A percentile compares a stretch with the other conserved stretches of the same genome.
Evolutionary conservation across 1,284 basidiomycete species (phyloP).

Genomic region (Melanopsichium pennsylvanicum): DNA sequence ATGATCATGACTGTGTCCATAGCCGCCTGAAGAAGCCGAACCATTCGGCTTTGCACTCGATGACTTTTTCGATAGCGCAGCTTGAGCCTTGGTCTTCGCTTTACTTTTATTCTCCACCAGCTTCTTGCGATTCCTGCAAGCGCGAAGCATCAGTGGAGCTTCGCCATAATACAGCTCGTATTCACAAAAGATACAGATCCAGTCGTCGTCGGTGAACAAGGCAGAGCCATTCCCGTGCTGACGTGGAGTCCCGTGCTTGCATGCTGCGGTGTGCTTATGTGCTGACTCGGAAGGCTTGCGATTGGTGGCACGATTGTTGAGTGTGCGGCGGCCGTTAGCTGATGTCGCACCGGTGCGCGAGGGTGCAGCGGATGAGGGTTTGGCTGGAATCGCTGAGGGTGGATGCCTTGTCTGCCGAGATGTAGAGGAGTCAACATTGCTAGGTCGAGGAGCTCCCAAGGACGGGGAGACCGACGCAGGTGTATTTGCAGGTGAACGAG

Average conservation of each 20-base stretch:
- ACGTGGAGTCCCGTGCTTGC: slow-evolving; percentile 15
- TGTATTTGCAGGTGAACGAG: not conserved
- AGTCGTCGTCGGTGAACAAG: slow-evolving; percentile 48
- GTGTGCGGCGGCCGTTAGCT: slow-evolving; percentile 6
- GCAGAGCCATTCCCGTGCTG: slow-evolving; percentile 23
- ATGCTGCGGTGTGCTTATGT: slow-evolving; percentile 23
- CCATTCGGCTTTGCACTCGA: not conserved
- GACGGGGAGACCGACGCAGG: not conserved
- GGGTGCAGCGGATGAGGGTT: not conserved
- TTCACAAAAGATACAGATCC: slow-evolving; percentile 67
- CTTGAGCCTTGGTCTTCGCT: slow-evolving; percentile 54
- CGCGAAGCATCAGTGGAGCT: slow-evolving; percentile 50
- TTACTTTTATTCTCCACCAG: slow-evolving; percentile 58
- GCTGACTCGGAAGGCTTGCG: slow-evolving; percentile 61
- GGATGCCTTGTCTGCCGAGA: not conserved
- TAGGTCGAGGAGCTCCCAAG: not conserved
- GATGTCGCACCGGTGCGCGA: slow-evolving; percentile 2
- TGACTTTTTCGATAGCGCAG: slow-evolving; percentile 22
- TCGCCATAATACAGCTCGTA: slow-evolving; percentile 66
- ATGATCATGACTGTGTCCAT: slow-evolving; percentile 10
- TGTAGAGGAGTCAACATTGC: slow-evolving; percentile 1
- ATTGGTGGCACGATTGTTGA: too few species aligned
- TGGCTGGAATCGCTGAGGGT: not conserved
- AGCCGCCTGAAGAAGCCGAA: not conserved
- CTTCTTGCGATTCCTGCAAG: slow-evolving; percentile 61